These are phyloP conservation scores for Triadica sebifera DNA, from an alignment of 345 rosid species.

Conservation along the genomic window DNA sequence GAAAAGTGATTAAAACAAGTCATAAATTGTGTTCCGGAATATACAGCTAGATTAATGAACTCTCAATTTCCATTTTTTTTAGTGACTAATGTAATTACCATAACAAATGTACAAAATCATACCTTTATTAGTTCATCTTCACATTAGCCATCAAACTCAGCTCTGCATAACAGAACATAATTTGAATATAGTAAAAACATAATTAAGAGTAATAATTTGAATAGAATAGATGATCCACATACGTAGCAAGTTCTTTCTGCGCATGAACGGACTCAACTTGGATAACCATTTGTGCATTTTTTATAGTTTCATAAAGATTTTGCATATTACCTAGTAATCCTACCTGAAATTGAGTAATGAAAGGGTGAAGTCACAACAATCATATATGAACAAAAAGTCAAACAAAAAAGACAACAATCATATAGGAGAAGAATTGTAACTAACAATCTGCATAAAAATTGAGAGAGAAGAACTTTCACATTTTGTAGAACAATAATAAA, in stretches of 20 bases:
- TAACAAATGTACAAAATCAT: background rate
- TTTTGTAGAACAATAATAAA: background rate
- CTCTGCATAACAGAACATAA: constrained; percentile 6
- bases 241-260: constrained; percentile 28
- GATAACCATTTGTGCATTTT: constrained; percentile 25
- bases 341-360: constrained; percentile 11
- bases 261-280: constrained; percentile 25
- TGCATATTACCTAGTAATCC: constrained; percentile 22
- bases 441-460: background rate
- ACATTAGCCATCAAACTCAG: constrained; percentile 28
- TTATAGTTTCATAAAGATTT: constrained; percentile 17
- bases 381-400: background rate
- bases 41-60: no score
- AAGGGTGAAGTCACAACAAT: background rate
- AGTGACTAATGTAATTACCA: background rate
- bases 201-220: background rate
- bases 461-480: background rate
- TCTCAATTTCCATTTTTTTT: no score
- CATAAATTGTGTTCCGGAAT: background rate
- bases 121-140: constrained; percentile 26
- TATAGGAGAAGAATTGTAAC: background rate
- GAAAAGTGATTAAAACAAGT: background rate
- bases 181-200: background rate
- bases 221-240: background rate
- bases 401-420: background rate